phyloP scores from a whole-genome alignment of 139 green algal genomes.

The Chlorella sp. region DNA sequence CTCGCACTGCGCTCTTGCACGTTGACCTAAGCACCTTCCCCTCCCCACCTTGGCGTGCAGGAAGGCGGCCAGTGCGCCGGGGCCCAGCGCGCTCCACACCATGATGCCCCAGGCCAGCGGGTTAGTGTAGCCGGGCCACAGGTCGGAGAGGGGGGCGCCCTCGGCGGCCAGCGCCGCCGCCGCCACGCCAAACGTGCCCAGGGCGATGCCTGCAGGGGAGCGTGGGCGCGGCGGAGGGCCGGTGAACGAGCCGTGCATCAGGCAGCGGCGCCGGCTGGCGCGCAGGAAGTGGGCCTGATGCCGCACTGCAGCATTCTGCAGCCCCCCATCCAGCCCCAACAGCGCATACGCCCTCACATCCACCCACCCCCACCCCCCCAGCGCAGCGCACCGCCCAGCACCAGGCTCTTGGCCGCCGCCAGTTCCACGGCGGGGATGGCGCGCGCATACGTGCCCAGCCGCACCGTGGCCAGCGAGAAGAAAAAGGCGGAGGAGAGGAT shows the following conservation, averaged over 20 bases:
- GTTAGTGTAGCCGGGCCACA: constrained; percentile 39
- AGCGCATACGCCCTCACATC: too few relatives aligned
- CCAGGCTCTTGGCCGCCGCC: constrained; percentile 38
- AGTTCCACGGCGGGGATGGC: constrained; percentile 35
- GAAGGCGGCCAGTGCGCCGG: constrained; percentile 34
- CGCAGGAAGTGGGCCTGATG: too few relatives aligned
- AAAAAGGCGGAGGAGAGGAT: constrained; percentile 41
- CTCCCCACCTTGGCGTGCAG: constrained; percentile 44
- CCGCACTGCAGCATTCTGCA: too few relatives aligned
- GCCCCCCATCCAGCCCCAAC: too few relatives aligned
- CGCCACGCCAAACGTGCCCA: constrained; percentile 4
- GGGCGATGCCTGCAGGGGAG: not conserved
- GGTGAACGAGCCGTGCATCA: too few relatives aligned
- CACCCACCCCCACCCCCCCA: too few relatives aligned
- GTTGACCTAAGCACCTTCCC: too few relatives aligned
- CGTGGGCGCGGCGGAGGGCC: too few relatives aligned
- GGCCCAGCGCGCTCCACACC: constrained; percentile 27
- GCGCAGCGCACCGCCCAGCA: constrained; percentile 18
- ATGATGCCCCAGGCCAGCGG: constrained; percentile 21
- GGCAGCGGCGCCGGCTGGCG: too few relatives aligned
- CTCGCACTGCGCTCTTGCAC: too few relatives aligned
- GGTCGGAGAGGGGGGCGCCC: not conserved
- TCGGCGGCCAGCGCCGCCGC: not conserved
- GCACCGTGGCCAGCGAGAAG: constrained; percentile 51
- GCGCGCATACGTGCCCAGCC: constrained; percentile 40